Percentiles rank a stretch among this genome's conserved stretches.
Conservation (phyloP, 1,284 basidiomycete genomes). For the Erythrobasidium hasegawianum region DNA sequence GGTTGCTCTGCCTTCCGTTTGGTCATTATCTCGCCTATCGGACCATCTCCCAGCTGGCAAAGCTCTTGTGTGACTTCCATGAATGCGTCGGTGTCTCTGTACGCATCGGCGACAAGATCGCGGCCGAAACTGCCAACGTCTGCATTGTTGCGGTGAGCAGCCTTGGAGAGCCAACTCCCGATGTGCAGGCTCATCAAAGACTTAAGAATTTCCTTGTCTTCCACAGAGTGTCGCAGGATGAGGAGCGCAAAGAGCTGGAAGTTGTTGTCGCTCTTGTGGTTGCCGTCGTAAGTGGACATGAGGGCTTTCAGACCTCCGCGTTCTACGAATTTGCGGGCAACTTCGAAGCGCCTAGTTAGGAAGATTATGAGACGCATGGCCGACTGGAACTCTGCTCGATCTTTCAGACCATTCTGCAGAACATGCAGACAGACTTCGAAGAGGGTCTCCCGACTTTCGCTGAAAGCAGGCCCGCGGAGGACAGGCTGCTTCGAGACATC, state of each 20-base stretch:
- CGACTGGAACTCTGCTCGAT: slow-evolving; percentile 73
- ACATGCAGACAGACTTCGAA: slow-evolving; percentile 71
- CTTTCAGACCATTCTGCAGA: slow-evolving; percentile 60
- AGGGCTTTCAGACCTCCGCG: slow-evolving; percentile 63
- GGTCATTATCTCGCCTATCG: slow-evolving; percentile 34
- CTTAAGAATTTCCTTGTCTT: slow-evolving; percentile 65
- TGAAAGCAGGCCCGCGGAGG: slow-evolving; percentile 57
- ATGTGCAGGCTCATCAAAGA: slow-evolving; percentile 78
- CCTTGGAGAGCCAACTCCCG: slow-evolving; percentile 44
- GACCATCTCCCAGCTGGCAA: slow-evolving; percentile 60
- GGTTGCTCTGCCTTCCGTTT: slow-evolving; percentile 15
- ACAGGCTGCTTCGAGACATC: slow-evolving; percentile 52
- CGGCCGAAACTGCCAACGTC: slow-evolving; percentile 73
- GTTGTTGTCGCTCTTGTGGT: slow-evolving; percentile 53
- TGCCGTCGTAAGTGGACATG: slow-evolving; percentile 50
- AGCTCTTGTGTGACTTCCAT: slow-evolving; percentile 66
- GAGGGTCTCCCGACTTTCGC: slow-evolving; percentile 61
- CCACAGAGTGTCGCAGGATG: slow-evolving; percentile 84
- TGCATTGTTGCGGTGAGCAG: slow-evolving; percentile 56
- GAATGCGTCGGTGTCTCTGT: slow-evolving; percentile 76
- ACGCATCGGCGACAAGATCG: slow-evolving; percentile 70
- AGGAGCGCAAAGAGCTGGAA: slow-evolving; percentile 80
- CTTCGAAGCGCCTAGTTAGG: slow-evolving; percentile 65
- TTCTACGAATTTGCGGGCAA: slow-evolving; percentile 62
- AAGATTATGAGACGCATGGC: slow-evolving; percentile 73